Evolutionary conservation across 2,329 filamentous ascomycete genomes (phyloP).

Genomic region (Cadophora sp.): DNA sequence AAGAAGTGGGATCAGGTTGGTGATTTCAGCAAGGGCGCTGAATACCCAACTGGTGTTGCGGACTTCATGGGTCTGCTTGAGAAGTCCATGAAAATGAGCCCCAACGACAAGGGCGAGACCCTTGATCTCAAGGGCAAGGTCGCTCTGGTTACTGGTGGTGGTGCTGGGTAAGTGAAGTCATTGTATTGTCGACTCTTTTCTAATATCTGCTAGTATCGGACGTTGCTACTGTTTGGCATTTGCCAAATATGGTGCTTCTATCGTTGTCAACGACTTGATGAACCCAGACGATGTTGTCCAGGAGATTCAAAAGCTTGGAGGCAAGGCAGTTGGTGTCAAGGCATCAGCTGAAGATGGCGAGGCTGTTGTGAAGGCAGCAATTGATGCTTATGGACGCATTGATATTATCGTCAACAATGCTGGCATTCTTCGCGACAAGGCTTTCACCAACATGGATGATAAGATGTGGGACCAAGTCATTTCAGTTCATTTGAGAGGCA

Average conservation of each 20-base stretch:
- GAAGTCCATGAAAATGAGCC: constrained; percentile 77
- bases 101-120: constrained; percentile 74
- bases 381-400: constrained; percentile 91
- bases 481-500: constrained; percentile 91
- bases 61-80: constrained; percentile 90
- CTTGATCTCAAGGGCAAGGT: constrained; percentile 86
- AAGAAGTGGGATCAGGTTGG: constrained; percentile 88
- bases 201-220: constrained; percentile 68
- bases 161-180: constrained; percentile 66
- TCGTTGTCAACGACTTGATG: constrained; percentile 95
- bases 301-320: constrained; percentile 90
- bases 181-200: background rate
- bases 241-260: constrained; percentile 79
- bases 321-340: constrained; percentile 91
- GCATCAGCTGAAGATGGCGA: constrained; percentile 94
- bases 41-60: constrained; percentile 83
- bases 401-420: constrained; percentile 98
- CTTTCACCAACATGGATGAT: constrained; percentile 97
- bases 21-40: constrained; percentile 79
- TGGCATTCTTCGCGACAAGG: constrained; percentile 96
- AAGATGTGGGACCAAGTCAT: constrained; percentile 90
- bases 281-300: constrained; percentile 90
- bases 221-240: constrained; percentile 90
- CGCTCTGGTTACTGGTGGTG: constrained; percentile 85
- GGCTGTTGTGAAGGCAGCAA: constrained; percentile 86